A percentile compares a stretch with the other conserved stretches of the same genome.
These are phyloP conservation scores for Madurella fahalii DNA, from an alignment of 2,329 filamentous ascomycete genomes.

Conservation along the genomic window DNA sequence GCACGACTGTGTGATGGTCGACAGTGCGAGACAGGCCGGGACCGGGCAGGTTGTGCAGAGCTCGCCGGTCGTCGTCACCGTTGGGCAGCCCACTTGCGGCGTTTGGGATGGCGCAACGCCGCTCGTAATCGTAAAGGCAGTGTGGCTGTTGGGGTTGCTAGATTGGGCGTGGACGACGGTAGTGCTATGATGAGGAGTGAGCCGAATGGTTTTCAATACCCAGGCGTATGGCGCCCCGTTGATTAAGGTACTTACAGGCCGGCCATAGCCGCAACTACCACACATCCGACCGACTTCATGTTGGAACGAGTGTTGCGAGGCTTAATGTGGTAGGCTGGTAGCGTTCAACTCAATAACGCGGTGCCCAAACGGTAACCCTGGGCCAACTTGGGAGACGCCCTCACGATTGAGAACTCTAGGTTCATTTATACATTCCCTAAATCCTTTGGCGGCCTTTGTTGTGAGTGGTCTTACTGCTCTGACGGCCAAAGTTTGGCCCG, in stretches of 20 bases:
- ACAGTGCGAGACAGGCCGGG: conserved; percentile 29
- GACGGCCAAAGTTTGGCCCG: conserved; percentile 9
- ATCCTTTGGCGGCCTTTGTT: background rate
- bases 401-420: background rate
- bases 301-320: no score
- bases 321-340: no score
- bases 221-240: no score
- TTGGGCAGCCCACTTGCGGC: conserved; percentile 31
- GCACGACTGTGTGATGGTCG: conserved; percentile 32
- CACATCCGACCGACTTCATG: background rate
- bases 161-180: background rate
- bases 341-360: no score
- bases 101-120: background rate
- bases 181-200: background rate
- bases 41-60: conserved; percentile 34
- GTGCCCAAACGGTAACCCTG: no score
- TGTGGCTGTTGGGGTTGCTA: background rate
- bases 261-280: background rate
- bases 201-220: background rate
- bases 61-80: conserved; percentile 30
- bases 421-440: background rate
- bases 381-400: no score
- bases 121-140: background rate
- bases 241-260: conserved; percentile 1
- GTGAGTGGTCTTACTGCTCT: background rate